Percentiles rank a stretch among this genome's conserved stretches.
phyloP scores from a whole-genome alignment of 768 basidiomycete genomes.

The Leccinum subtestaceum region DNA sequence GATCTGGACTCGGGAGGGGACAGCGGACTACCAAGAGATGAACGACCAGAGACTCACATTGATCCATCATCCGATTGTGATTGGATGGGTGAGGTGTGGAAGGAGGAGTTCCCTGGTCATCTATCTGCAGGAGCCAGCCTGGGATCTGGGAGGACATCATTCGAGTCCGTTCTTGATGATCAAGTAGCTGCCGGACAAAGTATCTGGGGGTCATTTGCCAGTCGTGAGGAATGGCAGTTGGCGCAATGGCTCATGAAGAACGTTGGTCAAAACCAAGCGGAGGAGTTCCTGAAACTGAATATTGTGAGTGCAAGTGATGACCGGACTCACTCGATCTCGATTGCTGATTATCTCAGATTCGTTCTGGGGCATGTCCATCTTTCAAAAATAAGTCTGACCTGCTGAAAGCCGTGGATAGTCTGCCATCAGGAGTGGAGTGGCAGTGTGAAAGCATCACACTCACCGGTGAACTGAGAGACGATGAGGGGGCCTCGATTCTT shows the following conservation, averaged over 20 bases:
- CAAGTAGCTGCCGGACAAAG: neutral
- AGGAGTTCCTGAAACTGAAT: neutral
- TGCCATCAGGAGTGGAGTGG: neutral
- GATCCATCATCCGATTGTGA: neutral
- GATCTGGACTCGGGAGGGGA: neutral
- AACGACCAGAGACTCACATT: neutral
- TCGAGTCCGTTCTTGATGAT: neutral
- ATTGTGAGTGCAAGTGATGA: neutral
- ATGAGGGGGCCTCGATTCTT: neutral
- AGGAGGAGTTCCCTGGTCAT: neutral
- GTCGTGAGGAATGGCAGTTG: neutral
- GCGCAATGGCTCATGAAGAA: neutral
- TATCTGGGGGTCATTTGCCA: neutral
- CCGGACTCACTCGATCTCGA: neutral
- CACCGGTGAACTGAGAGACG: neutral
- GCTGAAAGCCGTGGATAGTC: neutral
- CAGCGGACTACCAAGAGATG: neutral
- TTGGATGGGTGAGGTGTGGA: neutral
- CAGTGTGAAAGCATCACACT: neutral
- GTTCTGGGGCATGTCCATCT: neutral
- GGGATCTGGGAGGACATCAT: neutral
- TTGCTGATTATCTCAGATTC: neutral
- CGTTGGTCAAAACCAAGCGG: neutral
- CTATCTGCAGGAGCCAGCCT: neutral
- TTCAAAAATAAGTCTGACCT: neutral